These are phyloP conservation scores for Russula emetica DNA, from an alignment of 768 basidiomycete genomes.

Conservation along the genomic window DNA sequence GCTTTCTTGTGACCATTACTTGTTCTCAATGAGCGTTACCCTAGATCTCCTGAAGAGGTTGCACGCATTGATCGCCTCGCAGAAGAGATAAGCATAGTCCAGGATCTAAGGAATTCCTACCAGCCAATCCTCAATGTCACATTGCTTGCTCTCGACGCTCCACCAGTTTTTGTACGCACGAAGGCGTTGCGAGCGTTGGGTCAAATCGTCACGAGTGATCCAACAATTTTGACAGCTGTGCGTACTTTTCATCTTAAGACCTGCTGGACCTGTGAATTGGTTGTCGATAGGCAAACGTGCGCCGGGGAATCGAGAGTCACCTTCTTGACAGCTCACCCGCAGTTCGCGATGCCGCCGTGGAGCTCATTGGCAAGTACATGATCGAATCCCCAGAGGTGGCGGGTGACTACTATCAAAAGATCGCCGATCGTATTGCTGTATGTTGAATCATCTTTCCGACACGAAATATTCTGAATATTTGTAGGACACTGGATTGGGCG, in stretches of 20 bases:
- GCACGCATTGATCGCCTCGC: conserved; percentile 62
- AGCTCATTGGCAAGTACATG: conserved; percentile 97
- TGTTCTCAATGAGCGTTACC: background rate
- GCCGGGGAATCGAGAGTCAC: conserved; percentile 83
- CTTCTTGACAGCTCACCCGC: conserved; percentile 88
- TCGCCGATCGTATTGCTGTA: conserved; percentile 89
- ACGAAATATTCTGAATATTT: conserved; percentile 1
- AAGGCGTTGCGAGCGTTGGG: conserved; percentile 90
- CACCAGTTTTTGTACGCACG: conserved; percentile 87
- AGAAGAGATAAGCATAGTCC: conserved; percentile 73
- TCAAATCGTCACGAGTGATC: conserved; percentile 85
- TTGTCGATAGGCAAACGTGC: conserved; percentile 60
- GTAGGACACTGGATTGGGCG: conserved; percentile 90
- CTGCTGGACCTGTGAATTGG: conserved; percentile 7
- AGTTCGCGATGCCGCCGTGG: conserved; percentile 95
- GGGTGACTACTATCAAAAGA: conserved; percentile 80
- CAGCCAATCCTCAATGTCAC: conserved; percentile 79
- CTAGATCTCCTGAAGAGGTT: conserved; percentile 68
- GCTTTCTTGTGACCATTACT: background rate
- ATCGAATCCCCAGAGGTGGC: conserved; percentile 86
- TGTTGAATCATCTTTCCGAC: conserved; percentile 30
- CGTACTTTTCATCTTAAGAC: conserved; percentile 31
- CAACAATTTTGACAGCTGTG: conserved; percentile 72
- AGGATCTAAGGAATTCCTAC: conserved; percentile 74
- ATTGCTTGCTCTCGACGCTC: conserved; percentile 73